Base-by-base conservation (phyloP, 2,329 filamentous ascomycete genomes). In the Xylariaceae sp. region DNA sequence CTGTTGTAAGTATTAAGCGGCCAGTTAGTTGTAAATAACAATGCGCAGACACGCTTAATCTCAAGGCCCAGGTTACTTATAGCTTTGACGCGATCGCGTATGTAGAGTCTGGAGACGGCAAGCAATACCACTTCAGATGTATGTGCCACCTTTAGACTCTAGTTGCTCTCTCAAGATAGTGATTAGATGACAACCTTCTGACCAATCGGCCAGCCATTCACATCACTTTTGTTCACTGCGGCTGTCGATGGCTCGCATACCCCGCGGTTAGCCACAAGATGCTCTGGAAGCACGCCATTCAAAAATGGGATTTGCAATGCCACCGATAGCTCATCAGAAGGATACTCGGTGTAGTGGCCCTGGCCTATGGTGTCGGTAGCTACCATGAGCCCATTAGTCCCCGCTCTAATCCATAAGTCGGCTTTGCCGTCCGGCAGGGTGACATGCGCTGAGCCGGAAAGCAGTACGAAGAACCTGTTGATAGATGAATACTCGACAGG, bases 341-440 rank as follows among this genome's bases (percentile, higher is more conserved):
- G 67, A 51, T 69, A 69, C n/a, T 61, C 63, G 10, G 66, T 69
- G 54, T 61, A 55, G 48, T 68, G 67, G 6, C 68, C 68, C 6
- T 54, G 46, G 14, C 66, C 65, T 10, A 62, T 52, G n/a, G 56
- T 61, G 49, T 68, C 67, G 12, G 53, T 60, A 10, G 68, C 67
- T 32, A 70, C 58, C 32, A 69, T 61, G 9, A 69, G 40, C 3
- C 53, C 54, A 26, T 61, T 56, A 23, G 52, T 42, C 14, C 56
- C 56, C 18, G 54, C 55, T 26, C 48, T 52, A n/a, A 61, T 56
- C 59, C 56, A 59, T 16, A 57, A 32, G 9, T 55, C 56, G 40
- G 52, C 50, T 2, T 41, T 37, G 7, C 49, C 50, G 23, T 46
- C 40, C 18, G 51, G 52, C 16, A 59, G 37, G 19, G 52, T 54